Evolutionary conservation across 164 flowering plant species (phyloP), one percentile per base, ranked within the genome.

Genomic region (Pachysandra terminalis): DNA sequence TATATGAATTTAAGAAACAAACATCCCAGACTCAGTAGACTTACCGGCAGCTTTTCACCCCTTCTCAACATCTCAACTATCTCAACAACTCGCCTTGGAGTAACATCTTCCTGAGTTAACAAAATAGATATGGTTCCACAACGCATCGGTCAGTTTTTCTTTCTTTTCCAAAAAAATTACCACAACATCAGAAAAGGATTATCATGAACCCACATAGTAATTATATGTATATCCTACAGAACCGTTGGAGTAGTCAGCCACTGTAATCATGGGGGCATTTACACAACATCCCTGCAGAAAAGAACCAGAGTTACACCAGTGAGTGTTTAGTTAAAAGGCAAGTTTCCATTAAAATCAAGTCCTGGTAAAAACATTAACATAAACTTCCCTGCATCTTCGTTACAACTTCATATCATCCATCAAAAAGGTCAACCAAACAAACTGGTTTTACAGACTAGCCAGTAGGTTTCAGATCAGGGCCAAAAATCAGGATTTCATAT

Each of bases 211-310:
- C 57, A 93, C 99, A 76, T 79, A 89, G 75, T 96, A 96, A 71
- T 96, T 88, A 74, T 96, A 96, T 55, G 95, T 86, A 72, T 93
- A 96, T 82, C 96, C 98, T 83, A 93, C 98, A 49, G 99, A 96
- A 63, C 98, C 96, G 64, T 85, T 89, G 65, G 99, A 89, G 81
- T 96, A 96, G 78, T 96, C 99, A 32, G 96, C 99, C 52, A 96
- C 97, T 4, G 98, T 88, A 41, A 96, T 93, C 99, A 96, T 96
- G 14, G 99, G 99, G 80, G 99, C 99, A 85, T 96, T 96, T 59
- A 96, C 99, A 76, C 99, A 96, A 61, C 89, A 84, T 64, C 99
- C 99, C 99, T 90, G 88, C 72, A 71, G 35, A 70, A 40, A 64
- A 37, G n/a, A 54, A 60, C 27, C 57, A 57, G 25, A 25, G 59